Base-by-base conservation (phyloP, 2,329 filamentous ascomycete genomes). In the Corinectria fuckeliana region DNA sequence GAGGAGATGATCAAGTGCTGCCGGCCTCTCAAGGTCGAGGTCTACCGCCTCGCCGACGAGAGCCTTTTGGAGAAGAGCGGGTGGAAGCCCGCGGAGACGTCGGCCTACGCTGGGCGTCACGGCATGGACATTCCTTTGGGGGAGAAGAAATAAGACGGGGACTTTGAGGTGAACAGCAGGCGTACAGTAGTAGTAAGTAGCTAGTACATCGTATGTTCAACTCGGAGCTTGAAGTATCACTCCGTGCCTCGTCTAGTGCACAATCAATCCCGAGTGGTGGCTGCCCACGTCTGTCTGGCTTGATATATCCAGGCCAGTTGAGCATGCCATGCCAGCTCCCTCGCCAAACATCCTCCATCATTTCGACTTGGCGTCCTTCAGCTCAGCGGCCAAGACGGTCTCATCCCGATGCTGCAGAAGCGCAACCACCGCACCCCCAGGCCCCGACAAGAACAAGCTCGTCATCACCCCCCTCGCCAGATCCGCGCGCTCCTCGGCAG, bases 11-110 rank as follows among this genome's bases (percentile, higher is more conserved):
- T 84, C 66, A 85, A 85, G 58, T 90, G 87, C 62, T 92, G 90
- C 75, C 84, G 91, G 7, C 90, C 91, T 1, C 82, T 95, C 5
- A 87, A 87, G 47, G 89, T 94, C 0, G 86, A 93, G 66, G 87
- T 95, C 0, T 93, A 87, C 72, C 80, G 81, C 58, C 74, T 94
- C 13, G 75, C 79, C 25, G 85, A 89, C 66, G 73, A 77, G 48
- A 70, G 72, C 2, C 66, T 89, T 1, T 71, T 91, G 50, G 70
- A 80, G 23, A 74, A 64, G n/a, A 66, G 67, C 7, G 87, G 81
- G 0, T 93, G 91, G 91, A 85, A 82, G 66, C 77, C 82, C 21
- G 84, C 88, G 0, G 77, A 86, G 64, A 74, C 78, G 2, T 85
- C 89, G 2, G 78, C 76, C 8, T 94, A 94, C 69, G 79, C 41